A percentile compares a stretch with the other conserved stretches of the same genome.
Evolutionary conservation across 371 early-diverging fungal genomes (phyloP).

Genomic region (Mucor lusitanicus): DNA sequence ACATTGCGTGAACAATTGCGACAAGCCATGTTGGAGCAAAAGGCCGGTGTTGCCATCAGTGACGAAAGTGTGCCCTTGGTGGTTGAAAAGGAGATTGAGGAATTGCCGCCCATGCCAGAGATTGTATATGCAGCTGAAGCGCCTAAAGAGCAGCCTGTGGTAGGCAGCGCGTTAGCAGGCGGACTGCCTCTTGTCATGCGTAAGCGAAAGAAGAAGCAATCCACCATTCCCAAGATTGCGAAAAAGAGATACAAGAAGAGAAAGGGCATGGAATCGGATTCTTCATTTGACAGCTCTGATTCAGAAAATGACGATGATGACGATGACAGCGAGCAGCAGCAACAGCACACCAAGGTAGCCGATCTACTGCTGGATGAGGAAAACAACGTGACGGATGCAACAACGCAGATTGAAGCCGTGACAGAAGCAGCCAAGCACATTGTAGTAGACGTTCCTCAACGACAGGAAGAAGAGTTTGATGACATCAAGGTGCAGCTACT

Average conservation of each 20-base stretch:
- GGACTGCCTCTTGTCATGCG: slow-evolving; percentile 33
- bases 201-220: slow-evolving; percentile 56
- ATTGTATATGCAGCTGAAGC: background rate
- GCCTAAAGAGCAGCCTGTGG: slow-evolving; percentile 5
- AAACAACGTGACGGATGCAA: slow-evolving; percentile 30
- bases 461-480: slow-evolving; percentile 43
- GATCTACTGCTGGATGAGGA: slow-evolving; percentile 37
- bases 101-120: slow-evolving; percentile 21
- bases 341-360: slow-evolving; percentile 40
- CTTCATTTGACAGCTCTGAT: slow-evolving; percentile 70
- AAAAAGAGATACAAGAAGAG: slow-evolving; percentile 48
- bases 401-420: slow-evolving; percentile 47
- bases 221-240: slow-evolving; percentile 45
- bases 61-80: slow-evolving; percentile 56
- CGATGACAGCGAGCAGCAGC: slow-evolving; percentile 37
- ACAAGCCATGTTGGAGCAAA: slow-evolving; percentile 74
- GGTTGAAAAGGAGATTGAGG: slow-evolving; percentile 44
- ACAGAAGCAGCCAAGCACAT: slow-evolving; percentile 45
- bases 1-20: slow-evolving; percentile 74
- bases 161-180: slow-evolving; percentile 56
- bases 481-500: slow-evolving; percentile 41
- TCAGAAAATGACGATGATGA: slow-evolving; percentile 57
- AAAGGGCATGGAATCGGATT: slow-evolving; percentile 58
- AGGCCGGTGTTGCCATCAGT: slow-evolving; percentile 62
- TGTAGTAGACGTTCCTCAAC: slow-evolving; percentile 16